Evolutionary conservation across 2,329 filamentous ascomycete species (phyloP).

Genomic region (Xylariaceae sp.): DNA sequence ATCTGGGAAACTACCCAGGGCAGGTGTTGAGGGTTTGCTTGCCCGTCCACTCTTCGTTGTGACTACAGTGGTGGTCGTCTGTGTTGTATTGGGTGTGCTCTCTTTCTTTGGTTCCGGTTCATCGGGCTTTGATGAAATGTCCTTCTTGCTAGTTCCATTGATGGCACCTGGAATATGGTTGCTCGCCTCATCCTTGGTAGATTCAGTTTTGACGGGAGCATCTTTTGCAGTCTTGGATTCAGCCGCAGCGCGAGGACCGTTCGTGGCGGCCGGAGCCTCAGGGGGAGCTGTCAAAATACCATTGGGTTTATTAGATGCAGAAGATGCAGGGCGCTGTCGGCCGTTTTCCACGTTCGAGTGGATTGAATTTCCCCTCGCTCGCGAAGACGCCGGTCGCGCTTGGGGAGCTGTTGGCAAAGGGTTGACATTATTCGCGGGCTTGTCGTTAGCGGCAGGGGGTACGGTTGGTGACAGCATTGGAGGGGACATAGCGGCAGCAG

Average conservation of each 20-base stretch:
- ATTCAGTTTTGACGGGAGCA: slow-evolving; percentile 35
- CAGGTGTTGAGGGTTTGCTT: slow-evolving; percentile 64
- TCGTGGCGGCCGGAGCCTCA: slow-evolving; percentile 31
- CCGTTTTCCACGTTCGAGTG: slow-evolving; percentile 54
- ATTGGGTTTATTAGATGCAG: slow-evolving; percentile 59
- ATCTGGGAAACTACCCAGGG: slow-evolving; percentile 57
- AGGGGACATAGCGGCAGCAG: slow-evolving; percentile 57
- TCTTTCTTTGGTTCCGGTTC: slow-evolving; percentile 44
- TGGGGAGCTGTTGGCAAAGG: slow-evolving; percentile 52
- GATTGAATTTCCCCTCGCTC: slow-evolving; percentile 72
- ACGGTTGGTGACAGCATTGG: slow-evolving; percentile 73
- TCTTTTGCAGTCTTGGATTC: slow-evolving; percentile 55
- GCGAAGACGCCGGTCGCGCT: slow-evolving; percentile 62
- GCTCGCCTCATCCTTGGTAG: slow-evolving; percentile 31
- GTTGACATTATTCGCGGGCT: slow-evolving; percentile 49
- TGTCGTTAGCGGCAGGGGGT: slow-evolving; percentile 64
- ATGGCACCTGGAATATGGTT: slow-evolving; percentile 24
- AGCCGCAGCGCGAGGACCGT: slow-evolving; percentile 28
- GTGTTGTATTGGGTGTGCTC: slow-evolving; percentile 32
- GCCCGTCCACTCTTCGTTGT: slow-evolving; percentile 62
- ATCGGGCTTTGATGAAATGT: slow-evolving; percentile 41
- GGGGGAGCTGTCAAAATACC: slow-evolving; percentile 40
- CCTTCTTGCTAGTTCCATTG: slow-evolving; percentile 39
- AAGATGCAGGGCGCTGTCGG: slow-evolving; percentile 54
- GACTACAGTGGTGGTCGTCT: slow-evolving; percentile 39